Conservation (phyloP, 345 rosid genomes). For the Eucalyptus regnans region DNA sequence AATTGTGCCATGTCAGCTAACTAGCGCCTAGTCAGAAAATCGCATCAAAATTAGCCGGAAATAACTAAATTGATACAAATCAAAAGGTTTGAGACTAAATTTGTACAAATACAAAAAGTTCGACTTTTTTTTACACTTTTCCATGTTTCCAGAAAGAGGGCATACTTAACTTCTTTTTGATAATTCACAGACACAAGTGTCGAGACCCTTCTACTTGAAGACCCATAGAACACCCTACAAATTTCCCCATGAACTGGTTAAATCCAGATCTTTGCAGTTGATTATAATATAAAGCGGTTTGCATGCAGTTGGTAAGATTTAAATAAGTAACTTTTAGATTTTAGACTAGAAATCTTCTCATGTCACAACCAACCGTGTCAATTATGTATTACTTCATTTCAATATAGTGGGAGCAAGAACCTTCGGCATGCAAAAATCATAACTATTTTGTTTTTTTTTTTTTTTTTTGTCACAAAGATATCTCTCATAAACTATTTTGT, state of each 20-base stretch:
- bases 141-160: neutral
- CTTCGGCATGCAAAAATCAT: neutral
- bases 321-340: neutral
- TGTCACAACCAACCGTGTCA: neutral
- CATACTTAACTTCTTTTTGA: neutral
- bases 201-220: neutral
- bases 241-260: neutral
- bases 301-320: accelerated
- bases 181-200: neutral
- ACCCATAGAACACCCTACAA: neutral
- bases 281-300: accelerated
- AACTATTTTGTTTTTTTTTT: too few relatives aligned
- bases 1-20: accelerated
- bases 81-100: accelerated
- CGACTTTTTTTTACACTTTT: too few relatives aligned
- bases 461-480: neutral
- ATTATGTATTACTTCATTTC: neutral
- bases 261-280: neutral
- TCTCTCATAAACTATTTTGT: too few relatives aligned
- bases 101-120: accelerated
- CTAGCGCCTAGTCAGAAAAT: accelerated
- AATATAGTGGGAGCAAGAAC: neutral
- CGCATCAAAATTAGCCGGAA: accelerated
- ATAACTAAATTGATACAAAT: too few relatives aligned
- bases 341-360: neutral